These are phyloP conservation scores for Pleurotus tuber-regium DNA, from an alignment of 768 basidiomycete genomes.

Conservation along the genomic window DNA sequence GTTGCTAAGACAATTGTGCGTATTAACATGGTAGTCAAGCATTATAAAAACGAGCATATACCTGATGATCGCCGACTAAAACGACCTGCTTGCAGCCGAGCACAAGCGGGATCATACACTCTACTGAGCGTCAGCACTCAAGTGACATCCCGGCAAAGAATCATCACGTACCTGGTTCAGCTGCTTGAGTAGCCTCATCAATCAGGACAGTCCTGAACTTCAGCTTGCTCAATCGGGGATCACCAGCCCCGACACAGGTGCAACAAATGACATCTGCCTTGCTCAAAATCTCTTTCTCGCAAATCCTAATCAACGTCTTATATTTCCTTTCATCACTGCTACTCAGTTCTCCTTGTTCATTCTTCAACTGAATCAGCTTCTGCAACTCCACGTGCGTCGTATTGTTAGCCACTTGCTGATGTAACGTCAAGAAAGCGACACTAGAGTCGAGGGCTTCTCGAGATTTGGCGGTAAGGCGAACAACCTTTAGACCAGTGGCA, in stretches of 20 bases:
- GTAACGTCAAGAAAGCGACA: slow-evolving; percentile 89
- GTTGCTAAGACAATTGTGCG: slow-evolving; percentile 55
- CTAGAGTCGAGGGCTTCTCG: slow-evolving; percentile 98
- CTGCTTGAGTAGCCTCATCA: slow-evolving; percentile 98
- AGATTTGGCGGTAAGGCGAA: slow-evolving; percentile 96
- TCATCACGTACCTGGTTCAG: slow-evolving; percentile 77
- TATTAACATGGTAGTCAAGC: not conserved
- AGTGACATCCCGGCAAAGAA: slow-evolving; percentile 2
- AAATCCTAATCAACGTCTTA: slow-evolving; percentile 90
- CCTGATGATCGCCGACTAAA: slow-evolving; percentile 92
- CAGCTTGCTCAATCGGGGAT: slow-evolving; percentile 92
- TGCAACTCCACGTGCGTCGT: slow-evolving; percentile 96
- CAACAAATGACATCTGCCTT: slow-evolving; percentile 98
- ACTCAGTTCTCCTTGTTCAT: slow-evolving; percentile 95
- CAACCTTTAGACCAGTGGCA: slow-evolving; percentile 97
- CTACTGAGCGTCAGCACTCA: slow-evolving; percentile 38
- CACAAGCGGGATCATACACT: slow-evolving; percentile 99
- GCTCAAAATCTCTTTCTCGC: slow-evolving; percentile 94
- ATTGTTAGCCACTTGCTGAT: slow-evolving; percentile 96
- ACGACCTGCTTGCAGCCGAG: slow-evolving; percentile 99
- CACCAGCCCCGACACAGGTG: slow-evolving; percentile 97
- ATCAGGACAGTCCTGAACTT: slow-evolving; percentile 99
- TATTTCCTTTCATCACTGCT: slow-evolving; percentile 98
- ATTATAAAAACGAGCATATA: slow-evolving; percentile 22
- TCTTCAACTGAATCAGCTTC: slow-evolving; percentile 97